Evolutionary conservation across 2,329 filamentous ascomycete genomes (phyloP).

Genomic region (Diplodia scrobiculata): DNA sequence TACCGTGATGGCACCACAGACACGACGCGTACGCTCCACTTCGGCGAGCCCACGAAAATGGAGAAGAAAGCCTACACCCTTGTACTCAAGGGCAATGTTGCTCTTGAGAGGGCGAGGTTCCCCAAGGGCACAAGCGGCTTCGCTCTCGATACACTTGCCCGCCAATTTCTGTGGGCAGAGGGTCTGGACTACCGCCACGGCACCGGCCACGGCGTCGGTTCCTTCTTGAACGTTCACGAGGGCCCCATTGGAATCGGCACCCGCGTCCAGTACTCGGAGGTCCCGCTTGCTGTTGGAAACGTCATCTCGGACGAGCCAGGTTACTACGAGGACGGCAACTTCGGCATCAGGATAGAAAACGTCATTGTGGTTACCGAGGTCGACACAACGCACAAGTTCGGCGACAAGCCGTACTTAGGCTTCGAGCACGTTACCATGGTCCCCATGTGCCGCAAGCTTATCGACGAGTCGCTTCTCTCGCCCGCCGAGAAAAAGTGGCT

Average conservation of each 20-base stretch:
- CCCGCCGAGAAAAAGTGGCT: conserved; percentile 79
- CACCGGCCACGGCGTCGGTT: conserved; percentile 93
- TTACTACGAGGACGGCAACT: conserved; percentile 93
- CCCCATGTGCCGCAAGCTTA: conserved; percentile 86
- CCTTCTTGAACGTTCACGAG: conserved; percentile 95
- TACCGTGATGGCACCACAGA: conserved; percentile 95
- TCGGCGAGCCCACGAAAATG: conserved; percentile 77
- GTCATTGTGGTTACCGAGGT: conserved; percentile 87
- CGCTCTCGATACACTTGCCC: conserved; percentile 82
- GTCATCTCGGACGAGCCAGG: conserved; percentile 95
- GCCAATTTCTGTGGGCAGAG: conserved; percentile 89
- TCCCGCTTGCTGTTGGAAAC: conserved; percentile 85
- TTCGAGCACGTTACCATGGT: conserved; percentile 99
- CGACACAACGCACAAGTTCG: conserved; percentile 84
- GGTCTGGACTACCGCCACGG: conserved; percentile 95
- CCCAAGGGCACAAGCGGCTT: conserved; percentile 95
- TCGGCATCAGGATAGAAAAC: conserved; percentile 96
- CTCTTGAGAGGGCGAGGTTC: conserved; percentile 81
- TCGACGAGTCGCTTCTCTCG: conserved; percentile 73
- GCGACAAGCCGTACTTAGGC: conserved; percentile 88
- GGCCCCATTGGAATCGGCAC: conserved; percentile 96
- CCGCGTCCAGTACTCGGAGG: conserved; percentile 85
- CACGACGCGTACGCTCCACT: conserved; percentile 90
- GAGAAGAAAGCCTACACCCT: conserved; percentile 91
- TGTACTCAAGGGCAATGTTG: conserved; percentile 91